A percentile compares a stretch with the other conserved stretches of the same genome.
Evolutionary conservation across 805 yeast species (phyloP).

Genomic region (Teunomyces stri): DNA sequence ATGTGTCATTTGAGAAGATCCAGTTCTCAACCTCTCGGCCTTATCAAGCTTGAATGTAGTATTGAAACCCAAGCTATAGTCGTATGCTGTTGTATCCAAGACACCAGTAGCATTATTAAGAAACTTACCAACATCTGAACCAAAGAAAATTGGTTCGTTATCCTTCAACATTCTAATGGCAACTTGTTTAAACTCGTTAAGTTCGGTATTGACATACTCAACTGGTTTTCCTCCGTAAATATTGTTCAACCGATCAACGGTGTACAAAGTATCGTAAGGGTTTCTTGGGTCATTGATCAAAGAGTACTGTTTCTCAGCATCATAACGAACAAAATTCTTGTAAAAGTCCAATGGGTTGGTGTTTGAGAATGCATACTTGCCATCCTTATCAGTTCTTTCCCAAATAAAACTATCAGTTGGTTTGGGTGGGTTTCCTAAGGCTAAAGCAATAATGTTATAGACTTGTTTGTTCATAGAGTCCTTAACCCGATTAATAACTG

Average conservation of each 20-base stretch:
- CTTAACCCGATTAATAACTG: constrained; percentile 34
- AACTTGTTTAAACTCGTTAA: constrained; percentile 53
- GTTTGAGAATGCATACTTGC: constrained; percentile 48
- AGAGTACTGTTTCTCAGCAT: constrained; percentile 56
- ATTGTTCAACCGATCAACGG: constrained; percentile 75
- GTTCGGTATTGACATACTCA: constrained; percentile 65
- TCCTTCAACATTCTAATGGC: constrained; percentile 67
- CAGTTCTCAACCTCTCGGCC: constrained; percentile 66
- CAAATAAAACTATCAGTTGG: constrained; percentile 66
- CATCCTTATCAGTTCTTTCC: constrained; percentile 76
- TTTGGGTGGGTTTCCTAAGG: constrained; percentile 77
- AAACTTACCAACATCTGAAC: constrained; percentile 84
- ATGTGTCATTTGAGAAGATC: constrained; percentile 80
- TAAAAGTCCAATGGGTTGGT: constrained; percentile 69
- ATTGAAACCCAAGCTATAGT: constrained; percentile 56
- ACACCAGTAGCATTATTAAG: constrained; percentile 62
- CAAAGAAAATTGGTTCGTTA: constrained; percentile 82
- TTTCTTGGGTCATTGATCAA: constrained; percentile 83
- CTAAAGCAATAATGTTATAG: constrained; percentile 62
- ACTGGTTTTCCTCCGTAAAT: constrained; percentile 69
- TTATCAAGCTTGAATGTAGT: constrained; percentile 53
- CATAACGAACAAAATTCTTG: constrained; percentile 49
- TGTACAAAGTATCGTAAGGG: constrained; percentile 56
- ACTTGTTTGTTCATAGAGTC: constrained; percentile 54
- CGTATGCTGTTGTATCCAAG: constrained; percentile 70